Conservation (phyloP, 768 basidiomycete species). For the Mrakia frigida region DNA sequence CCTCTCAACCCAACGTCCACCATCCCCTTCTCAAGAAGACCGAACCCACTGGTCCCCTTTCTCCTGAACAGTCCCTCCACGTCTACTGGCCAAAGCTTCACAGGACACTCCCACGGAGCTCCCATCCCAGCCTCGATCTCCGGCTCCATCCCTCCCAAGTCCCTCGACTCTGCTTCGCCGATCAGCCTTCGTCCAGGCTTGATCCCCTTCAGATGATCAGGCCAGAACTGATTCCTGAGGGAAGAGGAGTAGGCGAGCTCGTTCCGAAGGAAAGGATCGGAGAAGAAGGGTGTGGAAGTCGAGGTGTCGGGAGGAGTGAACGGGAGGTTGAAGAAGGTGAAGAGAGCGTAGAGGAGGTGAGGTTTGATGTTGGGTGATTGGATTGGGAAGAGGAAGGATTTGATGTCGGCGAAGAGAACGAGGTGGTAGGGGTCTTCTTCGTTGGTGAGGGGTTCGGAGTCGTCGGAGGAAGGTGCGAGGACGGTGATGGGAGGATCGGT, state of each 20-base stretch:
- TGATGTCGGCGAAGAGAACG: slow-evolving; percentile 46
- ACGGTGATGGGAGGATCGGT: slow-evolving; percentile 29
- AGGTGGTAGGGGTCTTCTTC: slow-evolving; percentile 46
- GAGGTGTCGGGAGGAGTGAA: slow-evolving; percentile 43
- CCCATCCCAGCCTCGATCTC: slow-evolving; percentile 35
- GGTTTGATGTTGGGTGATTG: slow-evolving; percentile 38
- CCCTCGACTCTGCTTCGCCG: slow-evolving; percentile 32
- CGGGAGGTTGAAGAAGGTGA: slow-evolving; percentile 45
- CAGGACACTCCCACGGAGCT: slow-evolving; percentile 39
- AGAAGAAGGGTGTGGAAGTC: slow-evolving; percentile 40
- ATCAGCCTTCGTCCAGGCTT: slow-evolving; percentile 35
- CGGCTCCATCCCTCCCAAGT: slow-evolving; percentile 42
- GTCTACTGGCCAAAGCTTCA: slow-evolving; percentile 38
- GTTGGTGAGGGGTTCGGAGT: slow-evolving; percentile 35
- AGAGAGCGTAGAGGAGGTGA: slow-evolving; percentile 45
- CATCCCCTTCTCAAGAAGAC: slow-evolving; percentile 36
- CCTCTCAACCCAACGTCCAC: slow-evolving; percentile 18
- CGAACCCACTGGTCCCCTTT: slow-evolving; percentile 36
- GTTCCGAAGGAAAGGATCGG: slow-evolving; percentile 42
- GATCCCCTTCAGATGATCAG: slow-evolving; percentile 5
- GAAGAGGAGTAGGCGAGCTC: background rate
- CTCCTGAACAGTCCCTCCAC: slow-evolving; percentile 37
- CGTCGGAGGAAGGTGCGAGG: background rate
- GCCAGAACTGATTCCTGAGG: slow-evolving; percentile 8
- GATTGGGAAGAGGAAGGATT: slow-evolving; percentile 44